A percentile compares a stretch with the other conserved stretches of the same genome.
Evolutionary conservation across 73 alveolate genomes (phyloP).

Genomic region (Breviolum minutum): DNA sequence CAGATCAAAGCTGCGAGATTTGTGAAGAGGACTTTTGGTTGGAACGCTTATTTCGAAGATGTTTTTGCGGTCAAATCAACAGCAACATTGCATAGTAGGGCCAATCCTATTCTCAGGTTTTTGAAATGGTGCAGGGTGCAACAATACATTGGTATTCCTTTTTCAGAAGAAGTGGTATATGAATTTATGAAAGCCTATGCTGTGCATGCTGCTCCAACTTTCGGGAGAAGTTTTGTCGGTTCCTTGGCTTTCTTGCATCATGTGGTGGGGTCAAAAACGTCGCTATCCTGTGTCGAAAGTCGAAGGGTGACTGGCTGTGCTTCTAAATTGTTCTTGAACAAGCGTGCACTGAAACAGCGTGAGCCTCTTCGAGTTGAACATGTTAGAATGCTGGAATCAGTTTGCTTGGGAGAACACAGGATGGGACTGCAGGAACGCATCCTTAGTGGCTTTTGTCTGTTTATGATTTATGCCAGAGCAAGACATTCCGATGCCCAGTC

Average conservation of each 20-base stretch:
- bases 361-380: background rate
- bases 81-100: background rate
- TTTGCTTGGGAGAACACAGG: background rate
- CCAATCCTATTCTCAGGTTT: background rate
- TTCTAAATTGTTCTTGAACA: background rate
- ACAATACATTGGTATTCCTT: background rate
- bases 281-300: background rate
- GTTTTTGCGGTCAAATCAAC: background rate
- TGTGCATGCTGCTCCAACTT: background rate
- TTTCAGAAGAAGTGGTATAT: background rate
- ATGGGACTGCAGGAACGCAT: background rate
- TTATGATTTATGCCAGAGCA: background rate
- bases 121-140: background rate
- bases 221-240: background rate
- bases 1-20: background rate
- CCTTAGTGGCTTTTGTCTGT: background rate
- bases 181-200: background rate
- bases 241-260: background rate
- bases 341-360: background rate
- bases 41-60: background rate
- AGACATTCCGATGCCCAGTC: background rate
- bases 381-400: background rate
- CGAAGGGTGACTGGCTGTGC: background rate
- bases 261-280: background rate
- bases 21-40: background rate